Evolutionary conservation across 179 eudicot genomes (phyloP).

Genomic region (Camellia oleifera): DNA sequence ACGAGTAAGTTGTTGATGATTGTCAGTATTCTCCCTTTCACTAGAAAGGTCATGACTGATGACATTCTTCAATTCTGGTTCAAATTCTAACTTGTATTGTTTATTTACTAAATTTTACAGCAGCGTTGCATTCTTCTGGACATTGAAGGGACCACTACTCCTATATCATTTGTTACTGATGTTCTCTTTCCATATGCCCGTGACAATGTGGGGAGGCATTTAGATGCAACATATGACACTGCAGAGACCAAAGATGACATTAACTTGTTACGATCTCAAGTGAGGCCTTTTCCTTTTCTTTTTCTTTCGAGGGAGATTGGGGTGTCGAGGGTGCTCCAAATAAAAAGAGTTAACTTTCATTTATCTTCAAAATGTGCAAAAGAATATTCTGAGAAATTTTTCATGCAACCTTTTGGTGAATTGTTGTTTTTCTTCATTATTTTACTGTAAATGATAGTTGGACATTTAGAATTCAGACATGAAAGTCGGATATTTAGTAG

Average conservation of each 20-base stretch:
- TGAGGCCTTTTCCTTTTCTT: conserved; percentile 24
- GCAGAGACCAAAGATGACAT: conserved; percentile 93
- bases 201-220: conserved; percentile 85
- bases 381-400: neutral
- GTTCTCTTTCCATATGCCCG: conserved; percentile 96
- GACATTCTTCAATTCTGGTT: neutral
- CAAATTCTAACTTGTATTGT: neutral
- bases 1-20: conserved; percentile 41
- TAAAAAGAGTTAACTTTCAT: neutral
- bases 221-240: conserved; percentile 73
- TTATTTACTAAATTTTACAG: conserved; percentile 20
- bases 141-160: conserved; percentile 99
- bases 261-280: conserved; percentile 77
- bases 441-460: neutral
- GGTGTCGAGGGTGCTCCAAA: neutral
- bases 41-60: neutral
- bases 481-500: neutral
- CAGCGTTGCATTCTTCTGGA: conserved; percentile 96
- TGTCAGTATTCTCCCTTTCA: conserved; percentile 8
- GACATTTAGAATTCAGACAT: neutral
- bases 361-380: neutral
- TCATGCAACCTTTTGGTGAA: neutral
- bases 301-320: neutral
- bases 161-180: conserved; percentile 90
- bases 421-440: neutral